A percentile compares a stretch with the other conserved stretches of the same genome.
Evolutionary conservation across 768 basidiomycete genomes (phyloP).

Genomic region (Coprinopsis strossmayeri): DNA sequence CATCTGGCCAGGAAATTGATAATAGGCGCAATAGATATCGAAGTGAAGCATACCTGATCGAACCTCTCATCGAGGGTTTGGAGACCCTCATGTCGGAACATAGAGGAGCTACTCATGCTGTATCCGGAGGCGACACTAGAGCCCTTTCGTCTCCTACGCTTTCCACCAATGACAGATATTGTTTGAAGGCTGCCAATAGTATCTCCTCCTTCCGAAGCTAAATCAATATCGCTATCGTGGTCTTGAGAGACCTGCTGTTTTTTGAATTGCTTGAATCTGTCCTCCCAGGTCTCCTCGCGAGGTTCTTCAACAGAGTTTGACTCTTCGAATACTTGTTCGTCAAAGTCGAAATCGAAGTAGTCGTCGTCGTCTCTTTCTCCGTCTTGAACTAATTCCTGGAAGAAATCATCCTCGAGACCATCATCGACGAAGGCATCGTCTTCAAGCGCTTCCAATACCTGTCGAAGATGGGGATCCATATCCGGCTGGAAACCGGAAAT

Average conservation of each 20-base stretch:
- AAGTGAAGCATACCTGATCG: constrained; percentile 60
- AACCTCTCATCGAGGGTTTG: constrained; percentile 89
- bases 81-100: constrained; percentile 88
- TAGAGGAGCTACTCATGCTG: constrained; percentile 95
- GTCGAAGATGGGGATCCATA: constrained; percentile 93
- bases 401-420: constrained; percentile 68
- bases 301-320: constrained; percentile 18
- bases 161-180: constrained; percentile 76
- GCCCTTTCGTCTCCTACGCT: constrained; percentile 63
- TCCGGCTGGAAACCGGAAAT: constrained; percentile 89
- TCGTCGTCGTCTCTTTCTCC: constrained; percentile 65
- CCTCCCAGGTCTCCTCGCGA: constrained; percentile 59
- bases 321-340: constrained; percentile 37
- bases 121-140: constrained; percentile 87
- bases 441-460: constrained; percentile 89
- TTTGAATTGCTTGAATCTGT: constrained; percentile 78
- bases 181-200: constrained; percentile 69
- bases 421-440: constrained; percentile 93
- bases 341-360: constrained; percentile 60
- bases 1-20: constrained; percentile 34
- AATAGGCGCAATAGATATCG: background rate
- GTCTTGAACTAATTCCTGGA: constrained; percentile 59
- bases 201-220: constrained; percentile 67
- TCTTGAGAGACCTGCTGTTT: constrained; percentile 40
- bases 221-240: constrained; percentile 42